phyloP scores from a whole-genome alignment of 2,329 filamentous ascomycete species.

The Xylariaceae sp. region DNA sequence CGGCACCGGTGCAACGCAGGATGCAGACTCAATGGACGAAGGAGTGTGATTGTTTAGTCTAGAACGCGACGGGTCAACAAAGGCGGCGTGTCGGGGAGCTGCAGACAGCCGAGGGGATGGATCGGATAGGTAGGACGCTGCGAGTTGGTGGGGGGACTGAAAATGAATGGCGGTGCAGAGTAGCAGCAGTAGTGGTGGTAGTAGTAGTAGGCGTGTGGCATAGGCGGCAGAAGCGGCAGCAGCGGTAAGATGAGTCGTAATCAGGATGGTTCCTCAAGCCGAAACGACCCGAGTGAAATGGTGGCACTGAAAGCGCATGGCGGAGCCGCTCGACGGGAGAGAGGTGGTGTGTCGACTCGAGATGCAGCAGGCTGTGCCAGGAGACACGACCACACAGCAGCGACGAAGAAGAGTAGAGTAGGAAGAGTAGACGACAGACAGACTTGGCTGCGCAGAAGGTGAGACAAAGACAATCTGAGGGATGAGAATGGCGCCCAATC shows the following conservation, averaged over 20 bases:
- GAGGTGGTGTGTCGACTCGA: slow-evolving; percentile 1
- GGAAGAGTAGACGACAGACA: background rate
- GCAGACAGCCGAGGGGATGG: slow-evolving; percentile 24
- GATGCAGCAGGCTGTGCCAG: background rate
- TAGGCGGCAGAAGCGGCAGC: background rate
- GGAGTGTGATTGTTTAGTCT: slow-evolving; percentile 5
- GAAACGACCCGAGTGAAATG: slow-evolving; percentile 20
- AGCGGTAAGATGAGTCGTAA: background rate
- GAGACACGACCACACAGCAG: background rate
- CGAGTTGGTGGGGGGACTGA: slow-evolving; percentile 16
- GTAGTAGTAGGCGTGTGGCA: background rate
- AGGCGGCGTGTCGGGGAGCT: slow-evolving; percentile 21
- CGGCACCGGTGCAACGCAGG: slow-evolving; percentile 9
- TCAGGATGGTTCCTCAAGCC: slow-evolving; percentile 17
- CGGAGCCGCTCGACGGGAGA: slow-evolving; percentile 11
- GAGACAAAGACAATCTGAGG: background rate
- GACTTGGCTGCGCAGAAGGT: too few relatives aligned
- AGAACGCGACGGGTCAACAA: slow-evolving; percentile 10
- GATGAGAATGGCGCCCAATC: background rate
- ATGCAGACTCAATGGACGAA: slow-evolving; percentile 1
- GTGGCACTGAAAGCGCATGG: slow-evolving; percentile 22
- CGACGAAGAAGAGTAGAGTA: slow-evolving; percentile 2
- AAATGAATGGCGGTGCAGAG: background rate
- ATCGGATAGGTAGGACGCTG: slow-evolving; percentile 19
- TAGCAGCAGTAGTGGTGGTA: background rate